phyloP scores from a whole-genome alignment of 768 basidiomycete genomes.

The Boletales sp. region DNA sequence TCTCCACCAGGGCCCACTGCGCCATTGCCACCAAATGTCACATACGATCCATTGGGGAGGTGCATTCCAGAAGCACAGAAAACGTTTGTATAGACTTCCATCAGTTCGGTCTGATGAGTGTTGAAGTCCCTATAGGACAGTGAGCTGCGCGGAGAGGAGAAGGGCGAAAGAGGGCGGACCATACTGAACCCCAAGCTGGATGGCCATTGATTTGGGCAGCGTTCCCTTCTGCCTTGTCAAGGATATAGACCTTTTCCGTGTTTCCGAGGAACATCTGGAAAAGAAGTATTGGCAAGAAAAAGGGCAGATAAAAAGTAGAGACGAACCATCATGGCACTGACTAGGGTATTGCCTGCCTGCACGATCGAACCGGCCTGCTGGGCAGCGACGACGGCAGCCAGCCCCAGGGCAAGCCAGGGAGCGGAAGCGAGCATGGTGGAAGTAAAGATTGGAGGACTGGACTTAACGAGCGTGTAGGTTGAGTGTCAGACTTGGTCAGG shows the following conservation, averaged over 20 bases:
- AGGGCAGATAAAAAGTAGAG: neutral
- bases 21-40: slow-evolving; percentile 74
- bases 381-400: slow-evolving; percentile 33
- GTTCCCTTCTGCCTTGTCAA: slow-evolving; percentile 90
- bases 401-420: slow-evolving; percentile 43
- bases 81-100: slow-evolving; percentile 55
- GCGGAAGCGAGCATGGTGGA: slow-evolving; percentile 29
- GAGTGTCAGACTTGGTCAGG: neutral
- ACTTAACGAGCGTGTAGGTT: slow-evolving; percentile 13
- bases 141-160: neutral
- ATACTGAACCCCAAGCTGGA: slow-evolving; percentile 72
- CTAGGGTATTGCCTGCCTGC: slow-evolving; percentile 34
- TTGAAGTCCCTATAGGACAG: slow-evolving; percentile 21
- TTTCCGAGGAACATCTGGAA: slow-evolving; percentile 77
- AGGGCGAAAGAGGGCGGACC: slow-evolving; percentile 32
- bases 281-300: neutral
- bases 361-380: slow-evolving; percentile 24
- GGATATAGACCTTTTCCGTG: slow-evolving; percentile 76
- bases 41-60: slow-evolving; percentile 73
- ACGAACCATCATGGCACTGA: slow-evolving; percentile 55
- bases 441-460: slow-evolving; percentile 6
- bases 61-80: slow-evolving; percentile 86
- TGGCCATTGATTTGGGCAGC: slow-evolving; percentile 60
- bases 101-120: slow-evolving; percentile 13
- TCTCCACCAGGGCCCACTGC: slow-evolving; percentile 66